These are phyloP conservation scores for Medicago ruthenica DNA, from an alignment of 306 rosid species.

Conservation along the genomic window DNA sequence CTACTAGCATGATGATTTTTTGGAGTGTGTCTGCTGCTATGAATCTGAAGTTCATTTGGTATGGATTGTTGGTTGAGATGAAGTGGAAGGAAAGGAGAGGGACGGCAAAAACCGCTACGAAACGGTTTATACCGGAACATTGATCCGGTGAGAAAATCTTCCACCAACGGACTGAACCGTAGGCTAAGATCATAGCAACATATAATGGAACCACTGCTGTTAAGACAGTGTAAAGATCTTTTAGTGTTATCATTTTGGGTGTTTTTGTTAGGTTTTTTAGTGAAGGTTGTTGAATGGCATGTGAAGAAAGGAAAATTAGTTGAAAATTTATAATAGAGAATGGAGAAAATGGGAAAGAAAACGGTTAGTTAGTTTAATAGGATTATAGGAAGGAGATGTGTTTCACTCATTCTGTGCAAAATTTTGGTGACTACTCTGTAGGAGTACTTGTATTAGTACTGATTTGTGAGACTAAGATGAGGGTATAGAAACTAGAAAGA, in stretches of 20 bases:
- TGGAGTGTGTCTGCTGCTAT: slow-evolving; percentile 92
- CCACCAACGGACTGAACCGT: slow-evolving; percentile 47
- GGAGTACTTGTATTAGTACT: background rate
- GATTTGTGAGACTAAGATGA: slow-evolving; percentile 3
- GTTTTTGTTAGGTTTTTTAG: background rate
- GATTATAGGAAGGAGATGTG: background rate
- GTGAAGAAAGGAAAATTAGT: background rate
- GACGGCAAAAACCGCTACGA: slow-evolving; percentile 87
- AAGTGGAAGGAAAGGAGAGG: slow-evolving; percentile 91
- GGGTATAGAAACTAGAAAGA: background rate
- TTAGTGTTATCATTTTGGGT: slow-evolving; percentile 30
- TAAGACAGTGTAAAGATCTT: slow-evolving; percentile 38
- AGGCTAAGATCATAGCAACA: slow-evolving; percentile 44
- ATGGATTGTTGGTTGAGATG: slow-evolving; percentile 76
- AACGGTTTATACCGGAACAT: slow-evolving; percentile 93
- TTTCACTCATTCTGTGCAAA: background rate
- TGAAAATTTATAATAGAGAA: background rate
- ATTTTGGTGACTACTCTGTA: background rate
- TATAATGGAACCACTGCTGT: slow-evolving; percentile 42
- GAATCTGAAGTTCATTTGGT: slow-evolving; percentile 88
- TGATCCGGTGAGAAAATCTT: slow-evolving; percentile 80
- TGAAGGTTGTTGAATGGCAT: background rate
- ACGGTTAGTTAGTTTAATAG: slow-evolving; percentile 21
- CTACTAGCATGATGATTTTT: slow-evolving; percentile 61
- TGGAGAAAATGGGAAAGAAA: background rate